A percentile compares a stretch with the other conserved stretches of the same genome.
Conservation (phyloP, 495 filamentous ascomycete genomes). For the Penicillium angulare region DNA sequence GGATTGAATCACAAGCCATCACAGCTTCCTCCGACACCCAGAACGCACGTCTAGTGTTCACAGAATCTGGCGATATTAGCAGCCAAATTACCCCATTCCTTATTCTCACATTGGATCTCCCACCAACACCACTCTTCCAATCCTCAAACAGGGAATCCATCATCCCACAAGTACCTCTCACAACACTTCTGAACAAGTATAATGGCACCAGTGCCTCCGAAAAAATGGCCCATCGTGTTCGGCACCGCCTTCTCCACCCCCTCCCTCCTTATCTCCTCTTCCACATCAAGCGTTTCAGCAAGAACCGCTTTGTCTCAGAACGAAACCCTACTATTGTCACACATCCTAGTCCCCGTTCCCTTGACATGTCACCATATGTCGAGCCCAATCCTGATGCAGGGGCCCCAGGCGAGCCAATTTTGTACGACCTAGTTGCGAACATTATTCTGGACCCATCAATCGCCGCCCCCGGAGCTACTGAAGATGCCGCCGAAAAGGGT, state of each 20-base stretch:
- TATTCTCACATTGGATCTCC: slow-evolving; percentile 89
- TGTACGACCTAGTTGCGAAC: slow-evolving; percentile 96
- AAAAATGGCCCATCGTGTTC: slow-evolving; percentile 76
- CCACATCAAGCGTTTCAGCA: slow-evolving; percentile 94
- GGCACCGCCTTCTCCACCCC: slow-evolving; percentile 89
- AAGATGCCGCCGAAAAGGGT: slow-evolving; percentile 81
- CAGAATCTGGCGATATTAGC: slow-evolving; percentile 81
- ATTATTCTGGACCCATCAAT: slow-evolving; percentile 69
- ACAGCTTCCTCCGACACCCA: slow-evolving; percentile 83
- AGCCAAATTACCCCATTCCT: slow-evolving; percentile 75
- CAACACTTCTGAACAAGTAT: slow-evolving; percentile 89
- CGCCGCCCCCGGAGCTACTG: slow-evolving; percentile 72
- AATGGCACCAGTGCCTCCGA: slow-evolving; percentile 87
- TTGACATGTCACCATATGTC: slow-evolving; percentile 89
- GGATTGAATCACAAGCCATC: slow-evolving; percentile 91
- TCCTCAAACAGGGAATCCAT: slow-evolving; percentile 88
- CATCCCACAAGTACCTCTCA: slow-evolving; percentile 91
- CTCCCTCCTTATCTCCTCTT: slow-evolving; percentile 90
- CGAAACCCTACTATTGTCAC: slow-evolving; percentile 98
- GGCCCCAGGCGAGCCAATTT: slow-evolving; percentile 76
- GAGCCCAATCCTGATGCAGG: slow-evolving; percentile 64
- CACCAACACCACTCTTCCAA: slow-evolving; percentile 93
- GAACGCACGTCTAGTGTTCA: slow-evolving; percentile 87
- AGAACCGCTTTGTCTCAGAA: slow-evolving; percentile 93
- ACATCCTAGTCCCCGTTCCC: slow-evolving; percentile 70